Base-by-base conservation (phyloP, 2,329 filamentous ascomycete species). In the Coniochaeta hoffmannii region DNA sequence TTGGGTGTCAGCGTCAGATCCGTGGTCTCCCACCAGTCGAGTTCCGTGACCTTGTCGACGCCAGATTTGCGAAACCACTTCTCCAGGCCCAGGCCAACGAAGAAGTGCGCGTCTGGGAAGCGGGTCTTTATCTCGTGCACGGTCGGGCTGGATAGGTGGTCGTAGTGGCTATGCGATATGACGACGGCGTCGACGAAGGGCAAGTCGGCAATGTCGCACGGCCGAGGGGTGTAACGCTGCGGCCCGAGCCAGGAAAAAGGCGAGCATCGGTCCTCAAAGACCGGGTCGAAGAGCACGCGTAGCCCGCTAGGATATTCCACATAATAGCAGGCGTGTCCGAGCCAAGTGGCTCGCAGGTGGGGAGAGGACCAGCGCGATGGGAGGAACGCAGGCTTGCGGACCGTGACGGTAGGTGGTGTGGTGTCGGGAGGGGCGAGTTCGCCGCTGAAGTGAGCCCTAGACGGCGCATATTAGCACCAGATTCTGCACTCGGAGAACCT, bases 1-100 rank as follows among this genome's bases (percentile, higher is more conserved):
- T 60, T 57, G 60, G 60, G 63, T 54, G 66, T 56, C 26, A 96
- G 71, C 0, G 75, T 83, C n/a, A 96, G 70, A 50, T 93, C 85
- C 6, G 84, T 80, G 60, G 89, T 86, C 62, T 96, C 86, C 93
- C 93, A 97, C 93, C 93, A 97, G 71, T 97, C 93, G 64, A 97
- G 70, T 73, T 97, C 92, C 0, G 90, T 95, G 44, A 93, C 86
- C 57, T 90, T 89, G 1, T 80, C 60, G 54, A 96, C 82, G 1
- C 89, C 90, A 26, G 77, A 78, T 3, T 77, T 73, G 50, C 77
- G 75, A 69, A 97, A 96, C 92, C 92, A 97, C 50, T 80, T 75
- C 69, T 88, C 89, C 56, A 96, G 83, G 2, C 90, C 90, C 4
- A 96, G 71, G 0, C 90, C 90, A 22, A 91, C 91, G 60, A 96